Conservation (phyloP, 2,329 filamentous ascomycete species). For the Claviceps purpurea region DNA sequence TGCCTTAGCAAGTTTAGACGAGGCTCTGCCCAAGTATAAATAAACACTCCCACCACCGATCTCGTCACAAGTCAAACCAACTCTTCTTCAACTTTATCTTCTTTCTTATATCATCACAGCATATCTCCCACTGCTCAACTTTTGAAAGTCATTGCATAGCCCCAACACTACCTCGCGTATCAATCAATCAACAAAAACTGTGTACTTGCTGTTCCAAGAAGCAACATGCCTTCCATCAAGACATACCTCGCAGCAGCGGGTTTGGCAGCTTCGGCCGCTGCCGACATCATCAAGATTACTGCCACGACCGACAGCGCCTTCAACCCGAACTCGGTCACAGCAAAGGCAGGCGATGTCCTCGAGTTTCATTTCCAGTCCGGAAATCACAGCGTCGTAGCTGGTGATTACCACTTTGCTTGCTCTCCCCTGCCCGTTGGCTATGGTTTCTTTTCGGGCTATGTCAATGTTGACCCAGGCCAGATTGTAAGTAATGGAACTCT, state of each 20-base stretch:
- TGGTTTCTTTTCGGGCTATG: constrained; percentile 26
- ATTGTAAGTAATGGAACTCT: constrained; percentile 11
- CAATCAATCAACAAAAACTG: background rate
- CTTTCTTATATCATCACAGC: background rate
- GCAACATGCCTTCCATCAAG: constrained; percentile 18
- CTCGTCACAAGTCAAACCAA: background rate
- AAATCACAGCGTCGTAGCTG: constrained; percentile 25
- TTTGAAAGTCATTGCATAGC: background rate
- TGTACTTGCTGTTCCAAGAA: background rate
- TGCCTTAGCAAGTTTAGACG: background rate
- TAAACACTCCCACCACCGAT: background rate
- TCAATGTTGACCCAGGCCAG: constrained; percentile 15
- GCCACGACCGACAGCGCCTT: constrained; percentile 21
- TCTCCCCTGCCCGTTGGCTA: constrained; percentile 16
- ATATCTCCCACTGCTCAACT: background rate
- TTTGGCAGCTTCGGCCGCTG: constrained; percentile 14
- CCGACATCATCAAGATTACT: constrained; percentile 21
- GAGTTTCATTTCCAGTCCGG: constrained; percentile 24
- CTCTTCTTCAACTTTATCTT: background rate
- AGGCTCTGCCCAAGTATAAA: background rate
- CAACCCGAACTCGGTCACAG: constrained; percentile 18
- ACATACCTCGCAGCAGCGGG: constrained; percentile 12
- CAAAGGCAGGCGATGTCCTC: constrained; percentile 20
- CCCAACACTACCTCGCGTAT: background rate
- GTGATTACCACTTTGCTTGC: constrained; percentile 23